Evolutionary conservation across 345 rosid genomes (phyloP), one percentile per base, ranked within the genome.

Genomic region (Brassica cretica): DNA sequence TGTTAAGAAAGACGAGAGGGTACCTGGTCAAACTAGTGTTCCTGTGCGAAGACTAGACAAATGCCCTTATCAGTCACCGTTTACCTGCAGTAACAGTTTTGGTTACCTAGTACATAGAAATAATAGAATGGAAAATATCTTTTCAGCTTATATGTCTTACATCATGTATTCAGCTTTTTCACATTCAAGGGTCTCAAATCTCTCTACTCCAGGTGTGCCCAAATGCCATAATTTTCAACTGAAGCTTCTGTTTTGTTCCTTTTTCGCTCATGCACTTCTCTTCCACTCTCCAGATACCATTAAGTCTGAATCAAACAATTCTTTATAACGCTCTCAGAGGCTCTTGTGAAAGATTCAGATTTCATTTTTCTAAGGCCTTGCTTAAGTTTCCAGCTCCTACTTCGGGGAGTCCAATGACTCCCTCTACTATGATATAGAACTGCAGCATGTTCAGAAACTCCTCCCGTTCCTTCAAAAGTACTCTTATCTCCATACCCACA

Each of bases 11-110:
- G 58, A 73, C 27, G 53, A 66, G 11, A 66, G 29, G 0, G 35
- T 67, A 78, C 74, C 77, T 73, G 72, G 7, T 25, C 8, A 56
- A 64, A 55, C 37, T 56, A 64, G 25, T 55, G 35, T 37, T 56
- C 67, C 67, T 27, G 35, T 39, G 71, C 15, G 5, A 77, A 16
- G 63, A 24, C 16, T 44, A 60, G 61, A 58, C 30, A 58, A 24
- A 29, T 14, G 24, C 67, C 61, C 62, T 68, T 6, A 60, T 29
- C 7, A 59, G 14, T 68, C 66, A 60, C 51, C 14, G 10, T 12
- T 25, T 7, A 27, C 61, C 69, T 68, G 68, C 68, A 68, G 62
- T 29, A 44, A 41, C 61, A 60, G 32, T 41, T 16, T 59, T 75
- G 24, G 29, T 74, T 33, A 65, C 25, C 27, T 32, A 14, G 10